phyloP scores from a whole-genome alignment of 208 protist species.

The Crithidia expoeki region DNA sequence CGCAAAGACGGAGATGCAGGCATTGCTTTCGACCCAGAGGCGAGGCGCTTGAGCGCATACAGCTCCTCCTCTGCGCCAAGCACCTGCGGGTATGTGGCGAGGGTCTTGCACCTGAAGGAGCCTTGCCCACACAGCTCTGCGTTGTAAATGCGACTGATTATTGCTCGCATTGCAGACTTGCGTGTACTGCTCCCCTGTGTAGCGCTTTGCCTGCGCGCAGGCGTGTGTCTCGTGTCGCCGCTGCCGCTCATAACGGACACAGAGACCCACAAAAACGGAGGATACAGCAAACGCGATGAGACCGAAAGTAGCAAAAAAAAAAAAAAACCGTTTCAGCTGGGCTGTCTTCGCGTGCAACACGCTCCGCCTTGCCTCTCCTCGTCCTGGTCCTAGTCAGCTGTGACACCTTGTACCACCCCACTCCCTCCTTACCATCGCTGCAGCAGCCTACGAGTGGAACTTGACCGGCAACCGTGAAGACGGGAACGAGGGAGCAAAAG shows the following conservation, averaged over 20 bases:
- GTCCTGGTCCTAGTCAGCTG: neutral
- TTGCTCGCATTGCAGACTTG: neutral
- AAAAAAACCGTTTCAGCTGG: conserved; percentile 1
- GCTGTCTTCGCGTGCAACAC: conserved; percentile 6
- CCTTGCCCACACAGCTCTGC: neutral
- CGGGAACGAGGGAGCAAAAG: neutral
- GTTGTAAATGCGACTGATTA: neutral
- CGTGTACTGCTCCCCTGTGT: neutral
- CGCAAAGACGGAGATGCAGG: neutral
- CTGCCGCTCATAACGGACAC: neutral
- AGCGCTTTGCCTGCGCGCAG: neutral
- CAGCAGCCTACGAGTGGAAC: neutral
- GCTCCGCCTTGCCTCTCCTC: neutral
- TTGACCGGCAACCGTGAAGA: conserved; percentile 2
- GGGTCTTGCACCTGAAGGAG: neutral
- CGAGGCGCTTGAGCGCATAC: conserved; percentile 9
- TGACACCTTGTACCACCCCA: conserved; percentile 8
- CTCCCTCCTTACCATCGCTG: neutral
- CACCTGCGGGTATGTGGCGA: neutral
- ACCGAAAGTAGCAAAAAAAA: neutral
- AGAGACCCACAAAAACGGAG: conserved; percentile 9
- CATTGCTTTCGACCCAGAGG: neutral
- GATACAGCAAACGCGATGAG: conserved; percentile 1
- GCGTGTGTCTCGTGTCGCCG: conserved; percentile 7
- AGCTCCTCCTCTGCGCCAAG: neutral